A percentile compares a stretch with the other conserved stretches of the same genome.
These are phyloP conservation scores for Erysimum cheiri DNA, from an alignment of 441 rosid species.

Conservation along the genomic window DNA sequence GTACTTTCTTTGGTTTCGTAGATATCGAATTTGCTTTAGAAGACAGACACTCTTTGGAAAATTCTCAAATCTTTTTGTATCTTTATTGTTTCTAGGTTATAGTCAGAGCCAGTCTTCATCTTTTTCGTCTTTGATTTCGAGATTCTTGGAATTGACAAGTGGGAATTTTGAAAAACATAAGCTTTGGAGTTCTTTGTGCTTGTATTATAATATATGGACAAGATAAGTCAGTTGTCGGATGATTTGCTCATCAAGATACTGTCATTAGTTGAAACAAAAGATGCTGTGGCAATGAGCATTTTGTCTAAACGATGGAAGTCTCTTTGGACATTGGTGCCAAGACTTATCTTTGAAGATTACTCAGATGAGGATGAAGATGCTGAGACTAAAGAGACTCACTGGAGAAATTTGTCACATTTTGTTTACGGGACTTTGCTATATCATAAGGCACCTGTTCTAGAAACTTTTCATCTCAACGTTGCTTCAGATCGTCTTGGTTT, in stretches of 20 bases:
- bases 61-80: background rate
- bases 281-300: conserved; percentile 1
- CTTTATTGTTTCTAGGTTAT: background rate
- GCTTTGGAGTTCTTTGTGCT: background rate
- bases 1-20: too few relatives aligned
- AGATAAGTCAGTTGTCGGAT: conserved; percentile 3
- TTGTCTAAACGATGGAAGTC: conserved; percentile 12
- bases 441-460: background rate
- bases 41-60: too few relatives aligned
- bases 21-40: too few relatives aligned
- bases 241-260: conserved; percentile 23
- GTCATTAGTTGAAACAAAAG: background rate
- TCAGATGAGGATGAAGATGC: background rate
- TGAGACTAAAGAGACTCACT: background rate
- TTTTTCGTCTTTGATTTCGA: background rate
- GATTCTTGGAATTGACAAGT: background rate
- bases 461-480: conserved; percentile 19
- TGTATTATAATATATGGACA: background rate
- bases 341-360: background rate
- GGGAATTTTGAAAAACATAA: background rate
- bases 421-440: conserved; percentile 14
- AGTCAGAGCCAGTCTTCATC: background rate
- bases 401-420: background rate
- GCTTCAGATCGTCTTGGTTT: background rate
- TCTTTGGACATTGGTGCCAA: conserved; percentile 31